Percentiles rank a stretch among this genome's conserved stretches.
Evolutionary conservation across 169 alveolate genomes (phyloP).

Genomic region (Cryptosporidium ryanae): DNA sequence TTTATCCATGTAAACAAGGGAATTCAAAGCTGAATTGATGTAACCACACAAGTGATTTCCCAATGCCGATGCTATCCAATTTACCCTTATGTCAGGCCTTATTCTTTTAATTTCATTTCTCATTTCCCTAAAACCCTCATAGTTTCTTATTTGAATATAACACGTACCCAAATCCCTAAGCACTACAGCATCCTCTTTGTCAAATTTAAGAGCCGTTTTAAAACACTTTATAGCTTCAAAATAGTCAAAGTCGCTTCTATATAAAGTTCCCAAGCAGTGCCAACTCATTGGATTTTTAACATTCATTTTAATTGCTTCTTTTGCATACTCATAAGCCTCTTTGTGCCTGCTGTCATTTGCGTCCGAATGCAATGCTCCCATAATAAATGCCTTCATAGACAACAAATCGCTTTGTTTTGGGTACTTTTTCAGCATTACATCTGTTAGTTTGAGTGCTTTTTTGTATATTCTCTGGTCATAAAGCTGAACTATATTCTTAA

Average conservation of each 20-base stretch:
- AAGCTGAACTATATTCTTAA: constrained; percentile 54
- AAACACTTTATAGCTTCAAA: constrained; percentile 89
- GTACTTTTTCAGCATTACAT: constrained; percentile 74
- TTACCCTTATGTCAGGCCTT: constrained; percentile 80
- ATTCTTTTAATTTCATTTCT: constrained; percentile 81
- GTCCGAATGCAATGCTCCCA: constrained; percentile 61
- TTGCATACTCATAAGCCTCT: constrained; percentile 78
- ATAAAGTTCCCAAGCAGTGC: constrained; percentile 78
- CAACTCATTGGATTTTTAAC: constrained; percentile 76
- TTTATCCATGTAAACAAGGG: constrained; percentile 78
- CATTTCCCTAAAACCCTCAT: constrained; percentile 85
- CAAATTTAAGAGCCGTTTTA: constrained; percentile 82
- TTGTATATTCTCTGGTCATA: constrained; percentile 78
- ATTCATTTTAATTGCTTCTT: constrained; percentile 73
- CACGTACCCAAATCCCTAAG: constrained; percentile 86
- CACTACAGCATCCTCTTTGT: constrained; percentile 83
- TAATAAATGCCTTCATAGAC: constrained; percentile 77
- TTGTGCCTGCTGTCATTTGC: constrained; percentile 72
- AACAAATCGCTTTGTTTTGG: constrained; percentile 79
- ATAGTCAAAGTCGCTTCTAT: constrained; percentile 83
- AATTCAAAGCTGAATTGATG: constrained; percentile 77
- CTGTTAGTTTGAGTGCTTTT: constrained; percentile 77
- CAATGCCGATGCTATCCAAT: constrained; percentile 88
- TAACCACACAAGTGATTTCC: constrained; percentile 83
- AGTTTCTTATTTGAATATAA: constrained; percentile 85